Percentiles rank a stretch among this genome's conserved stretches.
phyloP scores from a whole-genome alignment of 257 asterid genomes.

The Mentha longifolia region DNA sequence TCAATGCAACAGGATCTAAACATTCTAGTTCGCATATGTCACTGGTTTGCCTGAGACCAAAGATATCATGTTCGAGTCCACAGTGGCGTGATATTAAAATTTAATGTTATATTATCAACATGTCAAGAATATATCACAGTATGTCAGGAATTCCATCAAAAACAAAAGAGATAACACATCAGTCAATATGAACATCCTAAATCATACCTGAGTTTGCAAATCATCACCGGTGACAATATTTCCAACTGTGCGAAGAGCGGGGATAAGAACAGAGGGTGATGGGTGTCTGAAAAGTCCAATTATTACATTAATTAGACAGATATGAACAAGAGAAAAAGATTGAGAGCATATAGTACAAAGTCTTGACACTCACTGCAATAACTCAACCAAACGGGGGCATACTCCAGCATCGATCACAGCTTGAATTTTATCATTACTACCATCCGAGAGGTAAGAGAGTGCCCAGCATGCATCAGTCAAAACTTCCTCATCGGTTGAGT shows the following conservation, averaged over 20 bases:
- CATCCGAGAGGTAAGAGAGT: slow-evolving; percentile 90
- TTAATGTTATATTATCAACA: too few species aligned
- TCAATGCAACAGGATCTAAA: neutral
- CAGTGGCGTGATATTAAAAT: too few species aligned
- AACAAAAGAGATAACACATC: slow-evolving; percentile 5
- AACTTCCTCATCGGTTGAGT: slow-evolving; percentile 88
- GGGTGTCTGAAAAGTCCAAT: slow-evolving; percentile 63
- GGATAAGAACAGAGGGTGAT: slow-evolving; percentile 82
- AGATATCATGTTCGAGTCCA: too few species aligned
- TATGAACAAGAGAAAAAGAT: neutral
- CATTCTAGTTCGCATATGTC: neutral
- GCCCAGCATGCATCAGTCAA: slow-evolving; percentile 96
- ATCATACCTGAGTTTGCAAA: slow-evolving; percentile 80
- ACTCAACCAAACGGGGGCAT: slow-evolving; percentile 76
- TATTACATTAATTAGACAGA: slow-evolving; percentile 22
- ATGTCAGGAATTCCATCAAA: too few species aligned
- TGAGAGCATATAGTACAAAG: neutral
- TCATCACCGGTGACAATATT: slow-evolving; percentile 98
- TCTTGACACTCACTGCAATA: slow-evolving; percentile 64
- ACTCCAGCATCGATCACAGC: slow-evolving; percentile 91
- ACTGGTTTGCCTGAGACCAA: too few species aligned
- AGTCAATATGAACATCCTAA: neutral
- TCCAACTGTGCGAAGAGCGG: slow-evolving; percentile 92
- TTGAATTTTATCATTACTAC: slow-evolving; percentile 85
- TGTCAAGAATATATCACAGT: too few species aligned